Evolutionary conservation across 257 asterid genomes (phyloP), one percentile per base, ranked within the genome.

Genomic region (Linaria vulgaris): DNA sequence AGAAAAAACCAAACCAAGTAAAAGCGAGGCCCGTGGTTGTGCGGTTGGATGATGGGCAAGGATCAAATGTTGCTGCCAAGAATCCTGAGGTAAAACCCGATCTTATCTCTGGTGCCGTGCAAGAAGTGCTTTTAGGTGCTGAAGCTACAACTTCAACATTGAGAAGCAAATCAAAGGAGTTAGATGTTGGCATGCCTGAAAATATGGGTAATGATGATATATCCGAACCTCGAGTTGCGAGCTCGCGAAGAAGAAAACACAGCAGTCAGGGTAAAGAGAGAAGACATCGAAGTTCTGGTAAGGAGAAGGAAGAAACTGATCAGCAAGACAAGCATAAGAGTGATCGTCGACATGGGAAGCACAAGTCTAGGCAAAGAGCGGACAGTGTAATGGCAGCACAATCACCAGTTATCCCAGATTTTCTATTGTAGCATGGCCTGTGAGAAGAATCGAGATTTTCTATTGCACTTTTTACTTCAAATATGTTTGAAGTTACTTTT

Each of bases 21-120:
- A 92, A 84, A 79, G 76, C 88, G 21, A 85, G 96, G 75, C 99
- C 99, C 8, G 87, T 87, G 70, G 99, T 92, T 51, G 95, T 92
- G 70, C 89, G 71, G 70, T 76, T 92, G 71, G 96, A 85, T 64
- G 99, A 87, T 16, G 94, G 82, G 19, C 91, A 89, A 56, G 75
- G 69, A 46, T 51, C 49, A 25, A 70, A 47, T 53, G 57, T 72
- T 52, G 48, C 69, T 9, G 68, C 69, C 37, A 75, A 69, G 72
- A 83, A 71, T 58, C 53, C 52, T 12, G 84, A 74, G 75, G 23
- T 70, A 34, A 78, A 83, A 77, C 75, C 77, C 17, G 96, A 87
- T 78, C 59, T 72, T 21, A 74, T 91, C 22, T 86, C 96, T 0
- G 98, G 88, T 71, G 94, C 94, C 43, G 95, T 91, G 62, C 79